Base-by-base conservation (phyloP, 106 monocot species). In the Phalaenopsis aphrodite region DNA sequence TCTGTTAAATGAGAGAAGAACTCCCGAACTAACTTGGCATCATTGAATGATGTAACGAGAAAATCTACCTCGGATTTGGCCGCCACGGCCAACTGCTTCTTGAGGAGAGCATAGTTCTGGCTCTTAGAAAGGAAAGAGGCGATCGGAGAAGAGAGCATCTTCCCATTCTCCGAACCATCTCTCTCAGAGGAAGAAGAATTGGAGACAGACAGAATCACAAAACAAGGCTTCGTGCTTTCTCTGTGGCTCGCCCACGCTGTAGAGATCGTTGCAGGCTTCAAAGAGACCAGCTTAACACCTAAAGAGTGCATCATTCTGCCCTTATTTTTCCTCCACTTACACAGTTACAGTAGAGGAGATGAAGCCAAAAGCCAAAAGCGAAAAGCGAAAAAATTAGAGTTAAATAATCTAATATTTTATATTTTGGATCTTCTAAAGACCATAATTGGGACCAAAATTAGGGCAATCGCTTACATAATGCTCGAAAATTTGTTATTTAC, bases 71-170 rank as follows among this genome's bases (percentile, higher is more conserved):
- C 92, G 41, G 67, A 85, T 77, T 93, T 90, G 81, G 90, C 87
- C 24, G 92, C 92, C 61, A 93, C 88, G 73, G 88, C 82, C 82
- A 90, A 68, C 84, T 89, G 89, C 77, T 93, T 89, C 90, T 88
- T 90, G 56, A 93, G 88, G 42, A 90, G 78, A 30, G 92, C 85
- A 46, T 90, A 88, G 49, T 85, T 92, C 80, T 89, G 89, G 66
- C 81, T 90, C 80, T 86, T 85, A 19, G 86, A 86, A 41, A 90
- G 82, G 69, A 86, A 87, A n/a, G 84, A 82, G 11, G 77, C 46
- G 17, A 58, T 55, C 21, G 67, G 39, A 65, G 78, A 79, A 12
- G 71, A 71, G 10, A 52, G 56, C 45, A 9, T 76, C 64, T 69
- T 77, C 77, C 77, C 57, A 17, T 68, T 67, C 45, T 61, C 79